phyloP scores from a whole-genome alignment of 805 yeast species.

The Hagleromyces aurorensis region DNA sequence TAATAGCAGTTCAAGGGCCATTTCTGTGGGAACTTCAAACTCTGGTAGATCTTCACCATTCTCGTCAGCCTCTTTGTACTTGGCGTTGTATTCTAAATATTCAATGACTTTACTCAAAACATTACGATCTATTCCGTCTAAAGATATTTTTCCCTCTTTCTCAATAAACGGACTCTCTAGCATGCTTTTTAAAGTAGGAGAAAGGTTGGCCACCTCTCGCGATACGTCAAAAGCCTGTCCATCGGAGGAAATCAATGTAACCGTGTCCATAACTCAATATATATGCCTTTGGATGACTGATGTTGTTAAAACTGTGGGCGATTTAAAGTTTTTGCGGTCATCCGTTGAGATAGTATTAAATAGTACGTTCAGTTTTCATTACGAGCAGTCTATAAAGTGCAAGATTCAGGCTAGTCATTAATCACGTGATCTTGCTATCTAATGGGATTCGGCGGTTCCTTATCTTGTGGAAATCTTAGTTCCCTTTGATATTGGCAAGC shows the following conservation, averaged over 20 bases:
- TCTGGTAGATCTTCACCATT: conserved; percentile 59
- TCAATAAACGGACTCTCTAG: conserved; percentile 50
- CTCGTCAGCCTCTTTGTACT: conserved; percentile 48
- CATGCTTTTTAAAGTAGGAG: conserved; percentile 57
- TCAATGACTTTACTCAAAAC: conserved; percentile 76
- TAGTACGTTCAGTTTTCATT: no score
- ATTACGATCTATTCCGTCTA: conserved; percentile 60
- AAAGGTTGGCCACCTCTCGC: conserved; percentile 68
- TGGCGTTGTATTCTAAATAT: conserved; percentile 67
- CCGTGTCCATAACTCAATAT: conserved; percentile 26
- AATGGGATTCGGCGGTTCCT: no score
- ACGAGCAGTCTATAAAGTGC: no score
- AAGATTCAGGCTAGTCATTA: no score
- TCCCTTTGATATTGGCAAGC: no score
- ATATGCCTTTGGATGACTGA: no score
- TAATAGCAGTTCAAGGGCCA: conserved; percentile 84
- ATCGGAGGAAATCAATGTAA: conserved; percentile 69
- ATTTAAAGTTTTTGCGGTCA: no score
- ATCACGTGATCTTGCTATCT: no score
- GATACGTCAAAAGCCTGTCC: conserved; percentile 53
- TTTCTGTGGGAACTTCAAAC: conserved; percentile 86
- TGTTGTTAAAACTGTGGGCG: no score
- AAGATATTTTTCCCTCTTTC: conserved; percentile 44
- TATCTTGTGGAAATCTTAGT: no score
- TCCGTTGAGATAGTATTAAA: no score